Conservation (phyloP, 2,329 filamentous ascomycete species). For the Exophiala calicioides region DNA sequence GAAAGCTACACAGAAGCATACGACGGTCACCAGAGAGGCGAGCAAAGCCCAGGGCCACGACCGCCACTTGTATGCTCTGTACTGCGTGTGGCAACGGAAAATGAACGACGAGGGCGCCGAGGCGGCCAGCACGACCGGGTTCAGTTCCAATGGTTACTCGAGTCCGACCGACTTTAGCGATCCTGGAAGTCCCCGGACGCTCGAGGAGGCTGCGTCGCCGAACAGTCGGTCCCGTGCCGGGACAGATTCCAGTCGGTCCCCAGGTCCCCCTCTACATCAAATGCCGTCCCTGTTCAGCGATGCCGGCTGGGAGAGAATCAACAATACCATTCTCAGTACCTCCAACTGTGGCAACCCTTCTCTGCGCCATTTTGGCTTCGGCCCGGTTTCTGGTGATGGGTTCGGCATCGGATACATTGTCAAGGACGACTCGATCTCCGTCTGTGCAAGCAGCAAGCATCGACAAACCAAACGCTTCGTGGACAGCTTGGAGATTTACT, state of each 20-base stretch:
- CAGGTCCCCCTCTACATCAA: conserved; percentile 41
- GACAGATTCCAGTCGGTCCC: conserved; percentile 40
- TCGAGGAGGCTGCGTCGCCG: conserved; percentile 32
- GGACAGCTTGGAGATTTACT: conserved; percentile 84
- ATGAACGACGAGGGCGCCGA: conserved; percentile 70
- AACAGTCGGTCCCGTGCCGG: conserved; percentile 51
- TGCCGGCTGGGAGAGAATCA: conserved; percentile 88
- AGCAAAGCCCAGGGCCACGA: conserved; percentile 90
- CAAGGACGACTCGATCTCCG: conserved; percentile 86
- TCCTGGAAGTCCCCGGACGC: conserved; percentile 31
- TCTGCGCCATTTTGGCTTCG: conserved; percentile 93
- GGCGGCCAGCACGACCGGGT: conserved; percentile 51
- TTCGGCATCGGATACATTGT: conserved; percentile 99
- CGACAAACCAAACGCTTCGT: conserved; percentile 88
- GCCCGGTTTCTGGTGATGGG: conserved; percentile 87
- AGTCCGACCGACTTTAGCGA: conserved; percentile 52
- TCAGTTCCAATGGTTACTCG: conserved; percentile 63
- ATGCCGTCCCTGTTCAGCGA: conserved; percentile 85
- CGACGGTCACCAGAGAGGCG: conserved; percentile 76
- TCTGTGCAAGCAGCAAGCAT: conserved; percentile 92
- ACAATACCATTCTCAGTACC: conserved; percentile 90
- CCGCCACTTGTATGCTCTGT: conserved; percentile 88
- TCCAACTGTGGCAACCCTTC: conserved; percentile 99
- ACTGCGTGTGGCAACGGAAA: conserved; percentile 89
- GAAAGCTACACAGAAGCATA: conserved; percentile 81